Conservation (phyloP, 805 yeast species). For the Saccharomycopsis fibuligera region DNA sequence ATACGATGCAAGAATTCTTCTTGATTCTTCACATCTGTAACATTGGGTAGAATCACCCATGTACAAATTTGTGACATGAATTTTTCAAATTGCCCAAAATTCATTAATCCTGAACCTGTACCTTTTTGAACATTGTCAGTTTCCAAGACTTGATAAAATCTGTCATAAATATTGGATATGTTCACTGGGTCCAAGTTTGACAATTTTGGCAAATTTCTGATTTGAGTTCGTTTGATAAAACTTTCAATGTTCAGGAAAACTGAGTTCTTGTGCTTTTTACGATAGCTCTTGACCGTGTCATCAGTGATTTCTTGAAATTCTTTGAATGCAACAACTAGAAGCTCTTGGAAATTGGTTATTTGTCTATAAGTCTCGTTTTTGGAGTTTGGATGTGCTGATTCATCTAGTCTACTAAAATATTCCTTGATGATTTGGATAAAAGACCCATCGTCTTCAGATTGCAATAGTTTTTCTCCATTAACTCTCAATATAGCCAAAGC, state of each 20-base stretch:
- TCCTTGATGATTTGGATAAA: conserved; percentile 80
- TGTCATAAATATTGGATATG: conserved; percentile 71
- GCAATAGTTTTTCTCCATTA: conserved; percentile 77
- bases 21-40: conserved; percentile 33
- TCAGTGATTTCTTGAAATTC: conserved; percentile 83
- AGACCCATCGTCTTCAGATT: conserved; percentile 85
- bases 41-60: conserved; percentile 49
- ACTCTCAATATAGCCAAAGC: conserved; percentile 85
- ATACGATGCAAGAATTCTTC: conserved; percentile 53
- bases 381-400: conserved; percentile 70
- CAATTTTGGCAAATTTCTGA: conserved; percentile 77
- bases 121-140: conserved; percentile 41
- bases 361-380: conserved; percentile 54
- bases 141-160: conserved; percentile 72
- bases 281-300: conserved; percentile 58
- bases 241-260: conserved; percentile 82
- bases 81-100: conserved; percentile 57
- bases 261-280: conserved; percentile 64
- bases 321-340: conserved; percentile 85
- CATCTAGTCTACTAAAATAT: conserved; percentile 71
- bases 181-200: conserved; percentile 51
- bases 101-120: conserved; percentile 53
- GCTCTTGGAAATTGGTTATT: conserved; percentile 81
- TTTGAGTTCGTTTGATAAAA: conserved; percentile 86
- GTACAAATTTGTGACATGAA: conserved; percentile 78